Conservation (phyloP, 352 stramenopile genomes). For the Globisporangium iwayamae region DNA sequence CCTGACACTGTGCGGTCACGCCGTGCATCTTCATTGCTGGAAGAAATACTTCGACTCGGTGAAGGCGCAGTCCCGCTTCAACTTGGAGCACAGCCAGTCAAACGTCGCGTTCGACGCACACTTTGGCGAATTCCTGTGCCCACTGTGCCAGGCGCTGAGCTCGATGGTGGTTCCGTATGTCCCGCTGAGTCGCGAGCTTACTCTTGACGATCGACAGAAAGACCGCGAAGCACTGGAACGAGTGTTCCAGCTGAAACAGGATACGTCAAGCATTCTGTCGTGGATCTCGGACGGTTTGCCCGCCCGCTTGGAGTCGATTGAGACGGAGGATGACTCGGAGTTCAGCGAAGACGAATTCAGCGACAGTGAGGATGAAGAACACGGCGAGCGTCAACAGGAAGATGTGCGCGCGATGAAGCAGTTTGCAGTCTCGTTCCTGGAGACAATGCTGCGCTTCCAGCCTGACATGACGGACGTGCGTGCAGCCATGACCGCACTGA, state of each 20-base stretch:
- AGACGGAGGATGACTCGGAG: slow-evolving; percentile 32
- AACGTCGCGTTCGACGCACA: slow-evolving; percentile 86
- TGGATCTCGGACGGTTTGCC: slow-evolving; percentile 60
- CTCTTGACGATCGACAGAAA: slow-evolving; percentile 47
- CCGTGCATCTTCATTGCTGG: slow-evolving; percentile 88
- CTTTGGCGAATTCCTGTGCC: slow-evolving; percentile 88
- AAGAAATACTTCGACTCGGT: slow-evolving; percentile 89
- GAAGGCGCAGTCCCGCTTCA: slow-evolving; percentile 59
- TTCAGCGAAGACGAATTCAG: slow-evolving; percentile 15
- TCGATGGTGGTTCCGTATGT: slow-evolving; percentile 89
- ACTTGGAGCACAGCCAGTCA: slow-evolving; percentile 67
- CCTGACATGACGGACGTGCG: slow-evolving; percentile 50
- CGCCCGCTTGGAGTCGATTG: slow-evolving; percentile 34
- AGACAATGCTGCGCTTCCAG: slow-evolving; percentile 65
- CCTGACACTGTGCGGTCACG: slow-evolving; percentile 86
- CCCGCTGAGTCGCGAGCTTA: slow-evolving; percentile 48
- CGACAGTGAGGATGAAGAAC: slow-evolving; percentile 26
- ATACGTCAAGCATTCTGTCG: slow-evolving; percentile 55
- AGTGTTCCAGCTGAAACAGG: slow-evolving; percentile 73
- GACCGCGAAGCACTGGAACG: slow-evolving; percentile 65
- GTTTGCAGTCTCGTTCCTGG: slow-evolving; percentile 66
- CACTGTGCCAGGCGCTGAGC: slow-evolving; percentile 87
- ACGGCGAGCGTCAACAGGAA: slow-evolving; percentile 22
- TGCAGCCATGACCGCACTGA: slow-evolving; percentile 51
- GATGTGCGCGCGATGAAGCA: slow-evolving; percentile 72